These are phyloP conservation scores for Pythium monospermum DNA, from an alignment of 352 stramenopile species.

Conservation along the genomic window DNA sequence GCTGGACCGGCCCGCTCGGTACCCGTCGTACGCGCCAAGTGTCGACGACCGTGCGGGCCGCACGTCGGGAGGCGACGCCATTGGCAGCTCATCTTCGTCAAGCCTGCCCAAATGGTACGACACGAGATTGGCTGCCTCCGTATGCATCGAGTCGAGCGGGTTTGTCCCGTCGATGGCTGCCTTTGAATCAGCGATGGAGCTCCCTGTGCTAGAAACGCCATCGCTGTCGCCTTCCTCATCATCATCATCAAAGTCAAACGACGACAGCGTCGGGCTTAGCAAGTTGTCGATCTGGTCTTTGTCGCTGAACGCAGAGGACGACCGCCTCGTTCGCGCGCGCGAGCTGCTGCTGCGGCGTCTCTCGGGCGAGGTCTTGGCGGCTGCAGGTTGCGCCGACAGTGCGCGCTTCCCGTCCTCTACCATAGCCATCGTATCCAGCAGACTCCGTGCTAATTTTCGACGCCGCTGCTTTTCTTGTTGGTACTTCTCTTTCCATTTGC, in stretches of 20 bases:
- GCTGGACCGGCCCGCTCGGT: neutral
- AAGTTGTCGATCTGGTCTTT: conserved; percentile 53
- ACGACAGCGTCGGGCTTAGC: conserved; percentile 78
- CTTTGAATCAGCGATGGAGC: neutral
- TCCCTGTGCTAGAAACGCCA: neutral
- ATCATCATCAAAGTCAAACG: conserved; percentile 82
- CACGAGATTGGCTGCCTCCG: too few relatives aligned
- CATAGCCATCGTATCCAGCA: conserved; percentile 59
- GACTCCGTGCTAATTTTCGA: conserved; percentile 52
- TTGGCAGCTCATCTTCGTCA: conserved; percentile 16
- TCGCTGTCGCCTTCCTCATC: conserved; percentile 17
- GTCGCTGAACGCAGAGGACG: conserved; percentile 45
- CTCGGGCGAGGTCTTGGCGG: neutral
- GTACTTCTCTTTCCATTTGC: conserved; percentile 82
- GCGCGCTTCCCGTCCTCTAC: conserved; percentile 24
- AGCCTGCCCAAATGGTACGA: too few relatives aligned
- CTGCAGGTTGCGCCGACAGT: too few relatives aligned
- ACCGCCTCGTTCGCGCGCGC: conserved; percentile 16
- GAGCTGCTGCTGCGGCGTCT: neutral
- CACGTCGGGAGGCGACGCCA: conserved; percentile 15
- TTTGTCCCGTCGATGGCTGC: neutral
- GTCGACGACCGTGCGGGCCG: conserved; percentile 53
- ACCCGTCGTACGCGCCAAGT: conserved; percentile 28
- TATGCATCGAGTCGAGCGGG: neutral
- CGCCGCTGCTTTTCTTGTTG: conserved; percentile 60